Conservation (phyloP, 148 eudicot species). For the Suaeda aralocaspica region DNA sequence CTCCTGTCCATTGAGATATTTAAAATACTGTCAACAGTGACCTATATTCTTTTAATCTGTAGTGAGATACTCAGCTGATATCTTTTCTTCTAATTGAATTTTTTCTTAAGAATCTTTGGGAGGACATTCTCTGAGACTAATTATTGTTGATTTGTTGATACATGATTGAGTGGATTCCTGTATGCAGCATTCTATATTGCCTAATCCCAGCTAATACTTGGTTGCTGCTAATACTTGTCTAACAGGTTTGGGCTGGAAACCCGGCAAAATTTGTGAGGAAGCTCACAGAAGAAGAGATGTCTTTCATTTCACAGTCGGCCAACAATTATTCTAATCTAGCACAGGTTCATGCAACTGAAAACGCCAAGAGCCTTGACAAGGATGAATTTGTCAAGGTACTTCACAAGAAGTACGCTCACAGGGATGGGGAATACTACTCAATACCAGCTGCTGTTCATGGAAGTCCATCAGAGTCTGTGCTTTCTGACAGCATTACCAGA, state of each 20-base stretch:
- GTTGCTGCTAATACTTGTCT: background rate
- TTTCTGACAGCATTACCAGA: slow-evolving; percentile 47
- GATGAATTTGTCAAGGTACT: slow-evolving; percentile 68
- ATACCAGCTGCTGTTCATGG: slow-evolving; percentile 55
- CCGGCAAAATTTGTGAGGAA: slow-evolving; percentile 90
- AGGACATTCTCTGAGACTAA: too few relatives aligned
- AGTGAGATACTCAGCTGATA: too few relatives aligned
- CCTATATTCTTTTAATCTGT: too few relatives aligned
- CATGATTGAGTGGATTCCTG: background rate
- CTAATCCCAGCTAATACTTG: background rate
- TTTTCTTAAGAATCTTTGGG: too few relatives aligned
- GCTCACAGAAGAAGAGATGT: slow-evolving; percentile 80
- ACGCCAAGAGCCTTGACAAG: slow-evolving; percentile 68
- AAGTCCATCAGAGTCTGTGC: slow-evolving; percentile 57
- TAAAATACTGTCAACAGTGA: too few relatives aligned
- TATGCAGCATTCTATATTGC: background rate
- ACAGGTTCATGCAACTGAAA: slow-evolving; percentile 77
- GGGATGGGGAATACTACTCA: slow-evolving; percentile 71
- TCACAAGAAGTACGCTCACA: slow-evolving; percentile 59
- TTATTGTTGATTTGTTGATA: too few relatives aligned
- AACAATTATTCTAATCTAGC: slow-evolving; percentile 65
- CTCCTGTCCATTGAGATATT: too few relatives aligned
- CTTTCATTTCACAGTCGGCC: slow-evolving; percentile 81
- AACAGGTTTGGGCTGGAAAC: slow-evolving; percentile 60
- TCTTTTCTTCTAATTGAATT: too few relatives aligned